A percentile compares a stretch with the other conserved stretches of the same genome.
Conservation (phyloP, 176 grass and related monocot species). For the Raddia distichophylla region DNA sequence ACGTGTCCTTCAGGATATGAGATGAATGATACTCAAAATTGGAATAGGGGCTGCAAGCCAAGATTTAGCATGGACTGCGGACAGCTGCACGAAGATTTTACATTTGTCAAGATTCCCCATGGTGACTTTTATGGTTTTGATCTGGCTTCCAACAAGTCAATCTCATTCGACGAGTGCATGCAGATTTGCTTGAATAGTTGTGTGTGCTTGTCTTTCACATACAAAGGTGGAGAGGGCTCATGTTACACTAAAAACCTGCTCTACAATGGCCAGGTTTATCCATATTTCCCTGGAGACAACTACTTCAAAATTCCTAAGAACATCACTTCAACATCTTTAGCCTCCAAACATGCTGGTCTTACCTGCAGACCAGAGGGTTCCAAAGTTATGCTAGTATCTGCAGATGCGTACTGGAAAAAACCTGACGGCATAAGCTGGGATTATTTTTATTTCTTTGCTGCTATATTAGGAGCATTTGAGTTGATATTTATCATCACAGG, state of each 20-base stretch:
- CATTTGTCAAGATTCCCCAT: conserved; percentile 49
- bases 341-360: conserved; percentile 32
- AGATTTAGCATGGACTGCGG: conserved; percentile 46
- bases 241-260: conserved; percentile 69
- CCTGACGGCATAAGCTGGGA: conserved; percentile 52
- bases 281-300: conserved; percentile 53
- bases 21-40: conserved; percentile 54
- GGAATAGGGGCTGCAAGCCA: conserved; percentile 66
- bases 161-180: conserved; percentile 57
- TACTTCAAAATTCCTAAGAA: conserved; percentile 70
- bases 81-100: conserved; percentile 23
- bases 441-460: conserved; percentile 66
- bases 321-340: conserved; percentile 29
- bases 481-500: conserved; percentile 61
- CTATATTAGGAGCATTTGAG: conserved; percentile 53
- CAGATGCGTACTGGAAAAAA: conserved; percentile 41
- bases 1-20: conserved; percentile 65
- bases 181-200: conserved; percentile 51
- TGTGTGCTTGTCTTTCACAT: conserved; percentile 61
- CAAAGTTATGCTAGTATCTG: conserved; percentile 26
- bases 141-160: conserved; percentile 28
- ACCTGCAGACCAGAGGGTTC: conserved; percentile 46
- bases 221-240: conserved; percentile 49
- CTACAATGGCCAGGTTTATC: conserved; percentile 67
- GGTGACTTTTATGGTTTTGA: conserved; percentile 80